Base-by-base conservation (phyloP, 345 rosid species). In the Brassica nigra region DNA sequence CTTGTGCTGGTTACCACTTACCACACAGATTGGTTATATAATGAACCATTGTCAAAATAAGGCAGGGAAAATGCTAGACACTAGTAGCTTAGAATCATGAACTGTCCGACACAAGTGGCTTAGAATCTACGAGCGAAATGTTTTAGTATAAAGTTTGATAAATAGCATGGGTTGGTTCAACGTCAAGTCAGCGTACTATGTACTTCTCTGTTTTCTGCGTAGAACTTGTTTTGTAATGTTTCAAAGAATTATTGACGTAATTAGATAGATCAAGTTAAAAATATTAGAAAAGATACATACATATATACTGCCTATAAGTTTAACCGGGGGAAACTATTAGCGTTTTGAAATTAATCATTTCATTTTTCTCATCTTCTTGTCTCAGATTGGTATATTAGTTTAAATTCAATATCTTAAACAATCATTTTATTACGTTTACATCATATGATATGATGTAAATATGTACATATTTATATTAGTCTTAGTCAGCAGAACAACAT, bases 131-230 rank as follows among this genome's bases (percentile, higher is more conserved):
- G 78, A 36, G 52, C 27, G 36, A 62, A 49, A 66, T 73, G 55
- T 66, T 66, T 72, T 33, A 64, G 12, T 52, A 16, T 62, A 36
- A 63, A 78, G 81, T 64, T 28, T 12, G 66, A 57, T 54, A 71
- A n/a, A 61, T 1, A 70, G 71, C 81, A 78, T 54, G 64, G 39
- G 58, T 49, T 77, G 30, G 65, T 34, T 71, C 42, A 36, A 71
- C 34, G 66, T 71, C 81, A 63, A 52, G 10, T 71, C 71, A 66
- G 61, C 54, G 29, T 57, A 62, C 8, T 69, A 76, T 39, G 31
- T 75, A 61, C 49, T 66, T 78, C 73, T 29, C 68, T 65, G 16
- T 6, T 79, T 67, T 79, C 77, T 79, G 82, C 74, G 78, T 73
- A 73, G 2, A 66, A 44, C 74, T 73, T 57, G 54, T 57, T 62